Evolutionary conservation across 768 basidiomycete species (phyloP), one percentile per base, ranked within the genome.

Genomic region (Trametes gibbosa): DNA sequence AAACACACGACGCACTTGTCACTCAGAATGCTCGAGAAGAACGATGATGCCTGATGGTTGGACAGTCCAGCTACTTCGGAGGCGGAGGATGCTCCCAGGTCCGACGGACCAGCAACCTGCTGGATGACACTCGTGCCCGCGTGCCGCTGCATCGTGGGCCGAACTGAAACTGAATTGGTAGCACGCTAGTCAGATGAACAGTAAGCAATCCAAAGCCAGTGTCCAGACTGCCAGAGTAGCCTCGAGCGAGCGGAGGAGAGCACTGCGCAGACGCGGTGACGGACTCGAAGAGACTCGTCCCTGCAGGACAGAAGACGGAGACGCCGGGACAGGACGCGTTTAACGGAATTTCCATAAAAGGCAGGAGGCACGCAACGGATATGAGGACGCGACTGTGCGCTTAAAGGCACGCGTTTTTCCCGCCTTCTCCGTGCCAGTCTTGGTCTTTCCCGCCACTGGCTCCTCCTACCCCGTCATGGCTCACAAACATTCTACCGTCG

Each of bases 401-500:
- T 32, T 35, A 25, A 2, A 9, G 51, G 37, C 60, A 41, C 60
- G 60, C 48, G 50, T 61, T 61, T 56, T 54, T 60, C 47, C 46
- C 43, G 37, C 29, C 50, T 21, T 24, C 23, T 21, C 42, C 29
- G 37, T 35, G 35, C 24, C 39, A 43, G 23, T 7, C 25, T 24
- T 35, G 16, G 5, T 27, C 52, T 34, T 9, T 24, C 42, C 48
- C 37, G 52, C 52, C 51, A 39, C 45, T 45, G 42, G 42, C 32
- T 14, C 42, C 9, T 24, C 19, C 29, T 21, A 25, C 19, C 3
- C 52, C 63, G 49, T 56, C 50, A 80, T 80, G 79, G 68, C 67
- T 59, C 60, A 53, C 59, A 73, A 65, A 55, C 76, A 74, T 49
- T 64, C 73, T 29, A 57, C 71, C 43, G 50, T 79, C 43, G 49